A percentile compares a stretch with the other conserved stretches of the same genome.
These are phyloP conservation scores for Rhododendron ferrugineum DNA, from an alignment of 148 eudicot species.

Conservation along the genomic window DNA sequence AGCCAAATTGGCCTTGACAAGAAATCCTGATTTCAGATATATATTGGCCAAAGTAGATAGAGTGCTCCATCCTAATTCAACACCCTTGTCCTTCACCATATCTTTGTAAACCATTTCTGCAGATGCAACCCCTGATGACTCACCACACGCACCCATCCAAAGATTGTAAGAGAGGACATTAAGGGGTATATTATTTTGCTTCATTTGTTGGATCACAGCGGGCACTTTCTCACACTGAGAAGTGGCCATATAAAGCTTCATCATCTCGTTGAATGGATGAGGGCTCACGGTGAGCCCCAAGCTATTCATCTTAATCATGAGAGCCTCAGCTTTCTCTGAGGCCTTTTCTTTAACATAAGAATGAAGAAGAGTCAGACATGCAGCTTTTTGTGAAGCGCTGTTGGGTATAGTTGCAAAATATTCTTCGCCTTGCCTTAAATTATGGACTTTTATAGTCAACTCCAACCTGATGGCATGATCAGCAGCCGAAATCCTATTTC, in stretches of 20 bases:
- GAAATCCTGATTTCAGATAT: slow-evolving; percentile 20
- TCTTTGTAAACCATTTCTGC: slow-evolving; percentile 23
- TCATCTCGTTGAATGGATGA: slow-evolving; percentile 33
- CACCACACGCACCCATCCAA: slow-evolving; percentile 29
- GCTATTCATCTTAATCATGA: slow-evolving; percentile 18
- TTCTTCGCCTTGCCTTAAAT: slow-evolving; percentile 20
- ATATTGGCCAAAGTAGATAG: slow-evolving; percentile 26
- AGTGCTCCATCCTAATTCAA: slow-evolving; percentile 31
- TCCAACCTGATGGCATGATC: slow-evolving; percentile 23
- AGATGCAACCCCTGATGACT: slow-evolving; percentile 22
- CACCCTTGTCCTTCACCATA: slow-evolving; percentile 19
- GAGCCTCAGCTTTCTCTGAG: slow-evolving; percentile 25
- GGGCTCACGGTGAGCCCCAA: slow-evolving; percentile 21
- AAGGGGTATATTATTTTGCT: slow-evolving; percentile 17
- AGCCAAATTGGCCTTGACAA: slow-evolving; percentile 18
- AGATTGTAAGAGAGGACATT: slow-evolving; percentile 34
- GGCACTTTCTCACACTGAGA: slow-evolving; percentile 20
- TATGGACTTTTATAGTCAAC: slow-evolving; percentile 15
- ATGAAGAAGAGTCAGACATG: slow-evolving; percentile 22
- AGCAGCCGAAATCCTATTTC: slow-evolving; percentile 15
- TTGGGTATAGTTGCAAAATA: slow-evolving; percentile 19
- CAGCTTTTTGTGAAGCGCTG: slow-evolving; percentile 15
- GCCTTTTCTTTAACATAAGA: slow-evolving; percentile 22
- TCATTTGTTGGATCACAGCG: slow-evolving; percentile 24
- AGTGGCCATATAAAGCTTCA: slow-evolving; percentile 32